Base-by-base conservation (phyloP, 192 early-diverging fungal species). In the Pilaira anomala region DNA sequence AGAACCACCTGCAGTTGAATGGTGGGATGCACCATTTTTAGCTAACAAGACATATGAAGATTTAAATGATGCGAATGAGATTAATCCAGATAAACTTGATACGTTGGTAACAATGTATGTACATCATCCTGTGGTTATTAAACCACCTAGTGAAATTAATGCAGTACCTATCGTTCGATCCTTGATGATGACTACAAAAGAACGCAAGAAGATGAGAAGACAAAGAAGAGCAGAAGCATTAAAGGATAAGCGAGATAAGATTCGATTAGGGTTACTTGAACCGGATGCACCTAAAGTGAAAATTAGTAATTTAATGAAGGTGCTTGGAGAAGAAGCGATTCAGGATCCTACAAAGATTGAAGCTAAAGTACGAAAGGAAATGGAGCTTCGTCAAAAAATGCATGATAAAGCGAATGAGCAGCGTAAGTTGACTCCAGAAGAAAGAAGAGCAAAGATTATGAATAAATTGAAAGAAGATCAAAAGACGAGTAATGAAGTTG, bases 321-420 rank as follows among this genome's bases (percentile, higher is more conserved):
- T 98, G 6, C 75, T 99, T 65, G 95, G 92, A n/a, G 88, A 88
- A 51, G 93, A 99, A 58, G 92, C 96, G 0, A 89, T 98, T 8
- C 88, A 91, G 49, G 95, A 96, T 67, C 97, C 97, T 0, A 97
- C 95, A 0, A 87, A 88, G 64, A 76, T 97, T n/a, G 97, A 96
- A 71, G 90, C 92, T 11, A 78, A 87, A 62, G 94, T 99, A n/a
- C 81, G 90, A 12, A 85, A 78, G 60, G 93, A 99, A 66, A 85
- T 96, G 81, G 79, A 85, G 39, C 85, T 83, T 26, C 85, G 97
- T 5, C 78, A 88, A 53, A 74, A 83, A 44, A 85, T 84, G 63
- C 95, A 98, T 72, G 80, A 92, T 66, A 83, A 91, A 54, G 83
- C 87, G 24, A 96, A 94, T 76, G 87, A 83, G 46, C 84, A 88